Evolutionary conservation across 2,329 filamentous ascomycete species (phyloP).

Genomic region (Cylindrodendrum hubeiense): DNA sequence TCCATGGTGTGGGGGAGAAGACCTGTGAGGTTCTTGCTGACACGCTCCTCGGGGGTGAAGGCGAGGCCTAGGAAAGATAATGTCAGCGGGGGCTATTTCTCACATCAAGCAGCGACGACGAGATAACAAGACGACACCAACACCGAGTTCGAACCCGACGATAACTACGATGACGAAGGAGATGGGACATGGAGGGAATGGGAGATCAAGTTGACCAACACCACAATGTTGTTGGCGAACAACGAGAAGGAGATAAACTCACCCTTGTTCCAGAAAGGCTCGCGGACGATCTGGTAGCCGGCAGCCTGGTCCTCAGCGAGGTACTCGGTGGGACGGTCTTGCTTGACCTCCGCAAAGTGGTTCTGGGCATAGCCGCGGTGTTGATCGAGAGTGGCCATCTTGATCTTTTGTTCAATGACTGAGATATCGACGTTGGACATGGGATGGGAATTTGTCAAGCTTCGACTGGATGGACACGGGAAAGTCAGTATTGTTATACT

Average conservation of each 20-base stretch:
- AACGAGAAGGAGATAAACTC: conserved; percentile 42
- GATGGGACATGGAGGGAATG: not conserved
- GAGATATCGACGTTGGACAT: conserved; percentile 68
- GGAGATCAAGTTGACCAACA: conserved; percentile 21
- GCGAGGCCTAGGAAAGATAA: conserved; percentile 63
- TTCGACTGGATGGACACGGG: conserved; percentile 63
- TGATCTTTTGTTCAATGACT: conserved; percentile 71
- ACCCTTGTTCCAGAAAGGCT: conserved; percentile 77
- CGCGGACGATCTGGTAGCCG: conserved; percentile 72
- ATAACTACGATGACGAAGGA: not conserved
- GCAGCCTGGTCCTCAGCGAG: conserved; percentile 62
- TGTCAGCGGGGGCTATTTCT: conserved; percentile 24
- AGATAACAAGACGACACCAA: not conserved
- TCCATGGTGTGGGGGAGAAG: conserved; percentile 75
- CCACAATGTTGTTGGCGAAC: conserved; percentile 25
- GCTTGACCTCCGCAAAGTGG: conserved; percentile 67
- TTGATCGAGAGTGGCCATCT: conserved; percentile 70
- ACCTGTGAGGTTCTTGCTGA: conserved; percentile 74
- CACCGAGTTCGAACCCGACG: not conserved
- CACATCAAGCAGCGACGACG: not conserved
- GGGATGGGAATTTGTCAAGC: conserved; percentile 66
- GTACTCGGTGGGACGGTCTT: conserved; percentile 67
- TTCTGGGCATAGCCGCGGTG: conserved; percentile 71
- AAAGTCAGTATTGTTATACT: conserved; percentile 61
- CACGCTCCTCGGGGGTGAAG: conserved; percentile 73